Percentiles rank a stretch among this genome's conserved stretches.
Evolutionary conservation across 116 monocot genomes (phyloP).

Genomic region (Iris pallida): DNA sequence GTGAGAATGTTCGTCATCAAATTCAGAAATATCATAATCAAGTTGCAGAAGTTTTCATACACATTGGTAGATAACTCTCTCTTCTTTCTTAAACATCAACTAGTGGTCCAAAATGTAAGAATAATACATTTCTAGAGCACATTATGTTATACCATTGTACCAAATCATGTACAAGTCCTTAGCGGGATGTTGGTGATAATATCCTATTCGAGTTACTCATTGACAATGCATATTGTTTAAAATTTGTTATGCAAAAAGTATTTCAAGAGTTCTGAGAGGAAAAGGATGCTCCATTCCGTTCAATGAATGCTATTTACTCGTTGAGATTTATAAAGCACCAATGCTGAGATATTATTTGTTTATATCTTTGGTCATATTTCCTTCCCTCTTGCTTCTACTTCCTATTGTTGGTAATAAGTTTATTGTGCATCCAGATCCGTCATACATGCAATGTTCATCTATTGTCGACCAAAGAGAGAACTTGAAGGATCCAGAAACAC

Average conservation of each 20-base stretch:
- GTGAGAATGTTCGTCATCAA: constrained; percentile 75
- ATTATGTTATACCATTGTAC: background rate
- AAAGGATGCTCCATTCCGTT: too few relatives aligned
- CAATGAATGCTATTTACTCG: too few relatives aligned
- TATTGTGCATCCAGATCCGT: constrained; percentile 50
- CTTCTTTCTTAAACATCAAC: background rate
- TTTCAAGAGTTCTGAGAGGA: too few relatives aligned
- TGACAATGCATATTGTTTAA: background rate
- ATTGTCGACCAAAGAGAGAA: constrained; percentile 23
- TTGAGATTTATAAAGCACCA: too few relatives aligned
- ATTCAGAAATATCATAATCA: constrained; percentile 67
- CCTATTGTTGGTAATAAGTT: background rate
- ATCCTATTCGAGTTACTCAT: constrained; percentile 1
- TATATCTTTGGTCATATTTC: too few relatives aligned
- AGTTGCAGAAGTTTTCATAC: constrained; percentile 88
- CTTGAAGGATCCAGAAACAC: constrained; percentile 1
- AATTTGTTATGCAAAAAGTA: background rate
- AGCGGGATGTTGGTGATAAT: background rate
- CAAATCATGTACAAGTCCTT: background rate
- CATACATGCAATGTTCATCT: constrained; percentile 23
- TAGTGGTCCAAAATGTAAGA: background rate
- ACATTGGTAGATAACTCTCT: constrained; percentile 60
- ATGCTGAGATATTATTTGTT: too few relatives aligned
- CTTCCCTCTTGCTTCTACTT: background rate
- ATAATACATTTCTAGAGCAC: background rate